Conservation (phyloP, 768 basidiomycete genomes). For the Arthromyces matolae region DNA sequence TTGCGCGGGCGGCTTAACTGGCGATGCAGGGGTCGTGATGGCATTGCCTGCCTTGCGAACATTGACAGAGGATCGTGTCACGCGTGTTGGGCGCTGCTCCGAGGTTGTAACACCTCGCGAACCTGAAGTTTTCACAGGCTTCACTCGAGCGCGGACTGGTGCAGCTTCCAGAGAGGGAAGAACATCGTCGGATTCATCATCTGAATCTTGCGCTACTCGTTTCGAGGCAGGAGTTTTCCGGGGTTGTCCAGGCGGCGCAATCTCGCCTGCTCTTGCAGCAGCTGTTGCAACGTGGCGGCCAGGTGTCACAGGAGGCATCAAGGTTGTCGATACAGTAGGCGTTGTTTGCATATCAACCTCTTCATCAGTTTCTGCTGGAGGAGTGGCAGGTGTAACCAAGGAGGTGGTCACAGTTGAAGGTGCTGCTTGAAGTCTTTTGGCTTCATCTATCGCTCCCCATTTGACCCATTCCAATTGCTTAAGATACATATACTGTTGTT, state of each 20-base stretch:
- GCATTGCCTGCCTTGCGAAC: slow-evolving; percentile 50
- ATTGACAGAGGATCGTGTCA: slow-evolving; percentile 67
- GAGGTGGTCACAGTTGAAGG: slow-evolving; percentile 35
- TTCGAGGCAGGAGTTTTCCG: slow-evolving; percentile 85
- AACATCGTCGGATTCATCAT: slow-evolving; percentile 59
- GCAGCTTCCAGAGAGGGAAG: slow-evolving; percentile 59
- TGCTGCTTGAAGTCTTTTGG: slow-evolving; percentile 46
- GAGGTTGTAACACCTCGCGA: slow-evolving; percentile 54
- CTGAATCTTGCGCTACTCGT: slow-evolving; percentile 62
- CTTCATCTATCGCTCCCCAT: slow-evolving; percentile 87
- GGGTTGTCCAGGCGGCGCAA: slow-evolving; percentile 78
- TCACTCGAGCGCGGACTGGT: slow-evolving; percentile 39
- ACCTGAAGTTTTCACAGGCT: slow-evolving; percentile 35
- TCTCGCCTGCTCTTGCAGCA: slow-evolving; percentile 64
- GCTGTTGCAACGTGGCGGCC: slow-evolving; percentile 71
- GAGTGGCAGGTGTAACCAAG: slow-evolving; percentile 71
- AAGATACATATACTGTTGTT: slow-evolving; percentile 93
- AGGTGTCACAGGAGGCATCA: slow-evolving; percentile 76
- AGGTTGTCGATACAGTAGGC: slow-evolving; percentile 28
- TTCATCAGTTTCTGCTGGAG: slow-evolving; percentile 74
- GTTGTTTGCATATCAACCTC: slow-evolving; percentile 50
- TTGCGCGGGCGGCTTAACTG: slow-evolving; percentile 42
- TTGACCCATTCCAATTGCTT: slow-evolving; percentile 93
- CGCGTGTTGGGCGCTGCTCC: slow-evolving; percentile 69
- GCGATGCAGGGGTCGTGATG: slow-evolving; percentile 34